phyloP scores from a whole-genome alignment of 768 basidiomycete genomes.

The Boletus reticulatus region DNA sequence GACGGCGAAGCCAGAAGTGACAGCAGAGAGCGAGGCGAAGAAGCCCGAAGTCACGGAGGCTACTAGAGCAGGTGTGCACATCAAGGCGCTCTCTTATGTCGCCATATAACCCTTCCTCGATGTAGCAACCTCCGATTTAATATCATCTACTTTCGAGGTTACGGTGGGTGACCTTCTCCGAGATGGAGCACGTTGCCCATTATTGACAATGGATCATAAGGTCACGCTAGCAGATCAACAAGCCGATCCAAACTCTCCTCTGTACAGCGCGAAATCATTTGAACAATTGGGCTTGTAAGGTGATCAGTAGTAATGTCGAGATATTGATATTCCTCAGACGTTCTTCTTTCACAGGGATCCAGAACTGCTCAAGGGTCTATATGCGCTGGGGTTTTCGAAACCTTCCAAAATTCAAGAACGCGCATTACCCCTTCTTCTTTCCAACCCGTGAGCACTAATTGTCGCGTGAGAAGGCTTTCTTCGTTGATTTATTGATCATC shows the following conservation, averaged over 20 bases:
- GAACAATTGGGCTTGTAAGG: slow-evolving; percentile 93
- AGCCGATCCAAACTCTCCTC: slow-evolving; percentile 91
- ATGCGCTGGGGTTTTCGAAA: slow-evolving; percentile 93
- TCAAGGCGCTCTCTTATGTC: background rate
- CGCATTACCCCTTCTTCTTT: slow-evolving; percentile 85
- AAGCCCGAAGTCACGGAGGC: slow-evolving; percentile 18
- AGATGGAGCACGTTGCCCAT: background rate
- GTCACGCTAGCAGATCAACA: slow-evolving; percentile 98
- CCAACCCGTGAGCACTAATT: slow-evolving; percentile 69
- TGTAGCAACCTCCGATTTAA: slow-evolving; percentile 52
- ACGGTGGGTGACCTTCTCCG: slow-evolving; percentile 45
- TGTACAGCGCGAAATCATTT: slow-evolving; percentile 91
- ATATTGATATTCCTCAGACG: slow-evolving; percentile 1
- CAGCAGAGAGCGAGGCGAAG: slow-evolving; percentile 28
- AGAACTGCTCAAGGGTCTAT: slow-evolving; percentile 91
- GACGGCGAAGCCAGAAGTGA: slow-evolving; percentile 23
- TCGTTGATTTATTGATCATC: slow-evolving; percentile 8
- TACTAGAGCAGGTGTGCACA: slow-evolving; percentile 22
- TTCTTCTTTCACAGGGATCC: slow-evolving; percentile 51
- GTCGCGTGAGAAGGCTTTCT: background rate
- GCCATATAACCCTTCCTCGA: background rate
- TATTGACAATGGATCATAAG: slow-evolving; percentile 37
- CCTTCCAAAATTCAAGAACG: slow-evolving; percentile 99
- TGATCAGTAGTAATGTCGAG: background rate
- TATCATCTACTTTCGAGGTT: slow-evolving; percentile 82